A percentile compares a stretch with the other conserved stretches of the same genome.
These are phyloP conservation scores for Corrigiola litoralis DNA, from an alignment of 179 eudicot species.

Conservation along the genomic window DNA sequence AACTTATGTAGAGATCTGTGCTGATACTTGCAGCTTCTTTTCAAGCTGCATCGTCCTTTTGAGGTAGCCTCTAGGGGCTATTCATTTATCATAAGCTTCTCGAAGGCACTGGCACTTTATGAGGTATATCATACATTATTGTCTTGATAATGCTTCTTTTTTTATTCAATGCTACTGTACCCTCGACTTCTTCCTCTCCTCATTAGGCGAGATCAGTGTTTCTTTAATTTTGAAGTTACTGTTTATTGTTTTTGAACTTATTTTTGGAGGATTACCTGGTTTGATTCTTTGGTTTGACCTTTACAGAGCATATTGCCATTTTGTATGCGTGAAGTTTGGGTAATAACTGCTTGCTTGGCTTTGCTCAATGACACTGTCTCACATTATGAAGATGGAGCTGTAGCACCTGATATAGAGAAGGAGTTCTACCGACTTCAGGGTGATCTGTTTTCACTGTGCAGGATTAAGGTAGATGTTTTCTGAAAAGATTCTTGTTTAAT, in stretches of 20 bases:
- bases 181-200: background rate
- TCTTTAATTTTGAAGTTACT: background rate
- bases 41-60: conserved; percentile 82
- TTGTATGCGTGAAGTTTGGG: conserved; percentile 98
- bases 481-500: background rate
- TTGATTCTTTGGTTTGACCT: conserved; percentile 1
- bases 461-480: conserved; percentile 72
- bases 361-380: conserved; percentile 68
- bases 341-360: conserved; percentile 81
- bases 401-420: conserved; percentile 70
- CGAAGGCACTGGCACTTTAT: conserved; percentile 63
- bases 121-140: conserved; percentile 51
- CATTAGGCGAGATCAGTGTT: background rate
- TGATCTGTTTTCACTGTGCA: conserved; percentile 80
- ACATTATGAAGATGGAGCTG: conserved; percentile 58
- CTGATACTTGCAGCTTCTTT: conserved; percentile 65
- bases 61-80: conserved; percentile 96
- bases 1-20: conserved; percentile 18
- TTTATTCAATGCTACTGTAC: background rate
- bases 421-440: conserved; percentile 93
- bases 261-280: background rate
- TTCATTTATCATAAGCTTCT: conserved; percentile 82
- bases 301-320: conserved; percentile 75
- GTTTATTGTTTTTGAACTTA: conserved; percentile 11
- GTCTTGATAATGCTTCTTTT: background rate